phyloP scores from a whole-genome alignment of 1,139 yeast species.

The Blastobotrys illinoisensis region DNA sequence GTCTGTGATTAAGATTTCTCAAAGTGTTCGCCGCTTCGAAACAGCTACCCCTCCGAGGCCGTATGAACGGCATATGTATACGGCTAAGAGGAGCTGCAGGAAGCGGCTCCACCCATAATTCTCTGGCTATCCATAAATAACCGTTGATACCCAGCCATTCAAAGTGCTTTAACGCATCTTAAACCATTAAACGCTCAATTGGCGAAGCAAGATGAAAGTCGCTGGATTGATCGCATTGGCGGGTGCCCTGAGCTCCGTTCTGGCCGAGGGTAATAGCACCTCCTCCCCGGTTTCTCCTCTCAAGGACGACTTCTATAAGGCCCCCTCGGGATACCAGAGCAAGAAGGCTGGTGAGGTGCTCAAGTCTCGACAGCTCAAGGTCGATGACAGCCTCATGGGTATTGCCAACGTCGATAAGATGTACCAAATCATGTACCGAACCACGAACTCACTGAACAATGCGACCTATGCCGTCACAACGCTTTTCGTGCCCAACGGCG shows the following conservation, averaged over 20 bases:
- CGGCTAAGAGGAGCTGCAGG: neutral
- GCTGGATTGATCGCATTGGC: neutral
- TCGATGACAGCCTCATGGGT: neutral
- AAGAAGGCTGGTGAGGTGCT: slow-evolving; percentile 17
- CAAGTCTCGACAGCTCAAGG: slow-evolving; percentile 3
- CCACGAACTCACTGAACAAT: slow-evolving; percentile 17
- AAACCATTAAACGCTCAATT: neutral
- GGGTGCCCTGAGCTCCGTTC: neutral
- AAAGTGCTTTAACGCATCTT: too few relatives aligned
- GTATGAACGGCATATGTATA: too few relatives aligned
- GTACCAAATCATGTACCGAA: slow-evolving; percentile 22
- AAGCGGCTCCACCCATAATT: neutral
- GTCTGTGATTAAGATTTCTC: too few relatives aligned
- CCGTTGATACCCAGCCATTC: neutral
- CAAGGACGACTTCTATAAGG: slow-evolving; percentile 17
- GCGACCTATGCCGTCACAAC: slow-evolving; percentile 25
- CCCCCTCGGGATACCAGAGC: slow-evolving; percentile 17
- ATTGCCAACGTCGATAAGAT: slow-evolving; percentile 13
- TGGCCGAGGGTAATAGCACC: neutral
- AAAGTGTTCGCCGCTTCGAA: neutral
- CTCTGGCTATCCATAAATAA: neutral
- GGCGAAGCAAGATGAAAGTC: neutral
- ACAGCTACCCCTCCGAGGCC: neutral
- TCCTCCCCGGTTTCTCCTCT: slow-evolving; percentile 4
- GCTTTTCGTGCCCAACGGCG: slow-evolving; percentile 23